phyloP scores from a whole-genome alignment of 2,329 filamentous ascomycete species.

The Basipetospora chlamydospora region DNA sequence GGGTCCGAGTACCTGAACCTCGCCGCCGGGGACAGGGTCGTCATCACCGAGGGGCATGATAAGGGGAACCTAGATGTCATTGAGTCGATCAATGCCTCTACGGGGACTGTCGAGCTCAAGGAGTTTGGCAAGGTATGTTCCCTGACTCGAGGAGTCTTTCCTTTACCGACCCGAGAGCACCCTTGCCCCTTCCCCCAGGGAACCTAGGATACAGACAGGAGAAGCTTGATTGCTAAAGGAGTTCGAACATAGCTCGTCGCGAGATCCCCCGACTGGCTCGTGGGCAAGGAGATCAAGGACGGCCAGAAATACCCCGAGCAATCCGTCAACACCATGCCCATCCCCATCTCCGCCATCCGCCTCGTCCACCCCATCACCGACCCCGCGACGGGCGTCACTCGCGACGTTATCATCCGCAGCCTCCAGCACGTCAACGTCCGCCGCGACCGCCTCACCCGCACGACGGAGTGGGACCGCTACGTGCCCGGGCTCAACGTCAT shows the following conservation, averaged over 20 bases:
- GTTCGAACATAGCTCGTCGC: conserved; percentile 27
- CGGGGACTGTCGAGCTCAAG: conserved; percentile 45
- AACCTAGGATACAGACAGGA: too few species aligned
- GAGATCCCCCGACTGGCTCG: conserved; percentile 7
- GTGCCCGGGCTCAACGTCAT: conserved; percentile 57
- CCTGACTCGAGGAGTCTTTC: not conserved
- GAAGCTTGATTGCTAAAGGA: too few species aligned
- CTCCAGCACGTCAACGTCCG: conserved; percentile 37
- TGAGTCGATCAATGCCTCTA: conserved; percentile 33
- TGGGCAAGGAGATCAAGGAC: conserved; percentile 20
- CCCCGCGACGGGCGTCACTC: conserved; percentile 44
- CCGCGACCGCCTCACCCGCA: conserved; percentile 24
- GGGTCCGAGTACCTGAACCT: conserved; percentile 45
- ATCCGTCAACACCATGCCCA: conserved; percentile 31
- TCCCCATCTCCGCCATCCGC: conserved; percentile 60
- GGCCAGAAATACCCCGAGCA: conserved; percentile 16
- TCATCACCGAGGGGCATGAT: conserved; percentile 62
- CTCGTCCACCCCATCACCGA: conserved; percentile 67
- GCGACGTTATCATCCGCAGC: conserved; percentile 67
- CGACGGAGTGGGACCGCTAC: conserved; percentile 35
- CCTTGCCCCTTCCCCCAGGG: not conserved
- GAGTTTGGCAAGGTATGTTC: conserved; percentile 47
- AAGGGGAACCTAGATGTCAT: conserved; percentile 76
- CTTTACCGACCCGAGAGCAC: conserved; percentile 5
- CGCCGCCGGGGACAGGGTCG: conserved; percentile 61